These are phyloP conservation scores for Mrakiaceae sp. DNA, from an alignment of 1,284 basidiomycete genomes.

Conservation along the genomic window DNA sequence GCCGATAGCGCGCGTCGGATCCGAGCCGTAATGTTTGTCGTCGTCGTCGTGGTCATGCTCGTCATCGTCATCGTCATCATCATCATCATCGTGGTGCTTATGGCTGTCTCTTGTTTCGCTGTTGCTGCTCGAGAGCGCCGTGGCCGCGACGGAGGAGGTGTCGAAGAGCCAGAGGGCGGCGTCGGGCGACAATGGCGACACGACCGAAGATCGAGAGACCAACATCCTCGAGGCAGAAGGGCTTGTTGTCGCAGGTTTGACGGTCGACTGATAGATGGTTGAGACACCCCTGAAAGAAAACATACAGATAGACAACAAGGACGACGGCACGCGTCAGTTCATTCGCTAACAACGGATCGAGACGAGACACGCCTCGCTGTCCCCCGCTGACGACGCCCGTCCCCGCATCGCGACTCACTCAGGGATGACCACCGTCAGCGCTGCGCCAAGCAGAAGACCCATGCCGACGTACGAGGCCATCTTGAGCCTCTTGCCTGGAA, in stretches of 20 bases:
- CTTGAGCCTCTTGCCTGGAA: conserved; percentile 44
- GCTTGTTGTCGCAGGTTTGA: conserved; percentile 29
- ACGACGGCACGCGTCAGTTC: too few relatives aligned
- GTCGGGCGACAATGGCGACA: conserved; percentile 27
- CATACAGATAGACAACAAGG: too few relatives aligned
- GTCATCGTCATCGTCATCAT: conserved; percentile 4
- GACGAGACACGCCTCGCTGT: too few relatives aligned
- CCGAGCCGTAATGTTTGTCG: conserved; percentile 17
- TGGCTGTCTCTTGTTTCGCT: background rate
- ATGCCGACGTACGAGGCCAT: conserved; percentile 59
- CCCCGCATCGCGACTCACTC: conserved; percentile 47
- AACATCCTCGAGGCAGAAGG: conserved; percentile 15
- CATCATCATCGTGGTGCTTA: conserved; percentile 2
- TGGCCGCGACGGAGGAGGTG: conserved; percentile 17
- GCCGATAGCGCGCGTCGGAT: conserved; percentile 10
- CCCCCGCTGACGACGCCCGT: too few relatives aligned
- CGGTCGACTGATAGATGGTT: conserved; percentile 26
- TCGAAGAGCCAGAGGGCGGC: conserved; percentile 23
- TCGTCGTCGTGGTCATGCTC: conserved; percentile 15
- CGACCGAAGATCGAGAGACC: conserved; percentile 23
- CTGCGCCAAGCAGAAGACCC: conserved; percentile 78
- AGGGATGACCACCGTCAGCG: conserved; percentile 79
- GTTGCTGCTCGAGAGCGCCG: too few relatives aligned
- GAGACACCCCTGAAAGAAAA: conserved; percentile 31
- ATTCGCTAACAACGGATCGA: too few relatives aligned